phyloP scores from a whole-genome alignment of 768 basidiomycete genomes.

The Amanita subjunquillea region DNA sequence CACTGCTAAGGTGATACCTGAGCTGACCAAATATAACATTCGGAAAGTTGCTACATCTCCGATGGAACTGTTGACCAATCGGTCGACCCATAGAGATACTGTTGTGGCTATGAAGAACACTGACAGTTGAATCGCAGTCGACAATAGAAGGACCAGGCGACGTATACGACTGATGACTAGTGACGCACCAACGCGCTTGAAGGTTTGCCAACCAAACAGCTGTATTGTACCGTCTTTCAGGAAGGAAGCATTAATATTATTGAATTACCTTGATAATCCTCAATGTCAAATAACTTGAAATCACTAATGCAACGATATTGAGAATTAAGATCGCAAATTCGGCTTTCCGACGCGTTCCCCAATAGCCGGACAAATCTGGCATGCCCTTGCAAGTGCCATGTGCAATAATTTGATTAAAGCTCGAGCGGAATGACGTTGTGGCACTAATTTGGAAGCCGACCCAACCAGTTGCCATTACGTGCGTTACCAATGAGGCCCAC shows the following conservation, averaged over 20 bases:
- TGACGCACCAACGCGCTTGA: constrained; percentile 77
- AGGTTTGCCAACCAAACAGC: constrained; percentile 81
- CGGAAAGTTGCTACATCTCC: constrained; percentile 37
- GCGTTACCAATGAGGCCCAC: constrained; percentile 64
- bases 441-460: constrained; percentile 53
- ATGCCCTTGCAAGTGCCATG: constrained; percentile 54
- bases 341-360: constrained; percentile 45
- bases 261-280: constrained; percentile 54
- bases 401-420: constrained; percentile 48
- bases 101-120: constrained; percentile 68
- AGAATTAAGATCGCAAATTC: constrained; percentile 57
- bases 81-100: constrained; percentile 70
- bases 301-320: constrained; percentile 48
- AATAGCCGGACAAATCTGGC: constrained; percentile 51
- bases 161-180: constrained; percentile 65
- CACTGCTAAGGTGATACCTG: constrained; percentile 50
- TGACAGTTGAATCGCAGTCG: constrained; percentile 66
- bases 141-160: constrained; percentile 58
- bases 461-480: constrained; percentile 67
- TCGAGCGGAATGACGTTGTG: constrained; percentile 44
- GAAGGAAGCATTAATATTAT: not conserved
- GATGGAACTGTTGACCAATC: constrained; percentile 56
- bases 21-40: constrained; percentile 42
- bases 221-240: constrained; percentile 13
- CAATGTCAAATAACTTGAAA: constrained; percentile 62